A percentile compares a stretch with the other conserved stretches of the same genome.
phyloP scores from a whole-genome alignment of 495 filamentous ascomycete species.

The Neurospora tetraspora region DNA sequence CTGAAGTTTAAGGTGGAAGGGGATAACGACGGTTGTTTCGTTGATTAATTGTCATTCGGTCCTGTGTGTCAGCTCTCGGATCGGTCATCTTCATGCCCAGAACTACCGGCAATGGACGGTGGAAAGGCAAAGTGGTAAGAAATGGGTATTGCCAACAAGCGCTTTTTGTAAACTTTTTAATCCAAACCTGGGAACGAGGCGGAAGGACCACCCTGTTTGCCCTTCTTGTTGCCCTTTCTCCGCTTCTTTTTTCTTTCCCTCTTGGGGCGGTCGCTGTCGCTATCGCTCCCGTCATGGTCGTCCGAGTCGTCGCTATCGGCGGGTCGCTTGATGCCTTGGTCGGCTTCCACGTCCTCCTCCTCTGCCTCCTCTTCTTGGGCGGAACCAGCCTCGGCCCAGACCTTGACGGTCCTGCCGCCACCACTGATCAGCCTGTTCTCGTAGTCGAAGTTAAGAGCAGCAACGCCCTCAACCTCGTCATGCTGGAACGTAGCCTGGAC shows the following conservation, averaged over 20 bases:
- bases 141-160: conserved; percentile 1
- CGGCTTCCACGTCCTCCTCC: conserved; percentile 38
- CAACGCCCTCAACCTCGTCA: conserved; percentile 75
- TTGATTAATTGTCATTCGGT: not conserved
- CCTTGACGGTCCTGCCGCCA: conserved; percentile 71
- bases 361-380: conserved; percentile 33
- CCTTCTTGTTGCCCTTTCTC: conserved; percentile 34
- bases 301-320: conserved; percentile 31
- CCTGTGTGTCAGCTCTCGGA: not conserved
- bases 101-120: not conserved
- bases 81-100: conserved; percentile 18
- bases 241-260: conserved; percentile 32
- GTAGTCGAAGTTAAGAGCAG: conserved; percentile 70
- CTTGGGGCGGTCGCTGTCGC: conserved; percentile 37
- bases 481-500: conserved; percentile 47
- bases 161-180: conserved; percentile 3
- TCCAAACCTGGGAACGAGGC: conserved; percentile 26
- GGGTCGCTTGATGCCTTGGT: conserved; percentile 32
- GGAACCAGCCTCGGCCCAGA: conserved; percentile 51
- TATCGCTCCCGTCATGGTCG: conserved; percentile 23
- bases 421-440: conserved; percentile 78
- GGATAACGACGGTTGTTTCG: not conserved
- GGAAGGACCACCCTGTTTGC: conserved; percentile 2
- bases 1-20: not conserved
- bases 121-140: not conserved